Conservation (phyloP, 164 flowering plant genomes). For the Magnolia sinica region DNA sequence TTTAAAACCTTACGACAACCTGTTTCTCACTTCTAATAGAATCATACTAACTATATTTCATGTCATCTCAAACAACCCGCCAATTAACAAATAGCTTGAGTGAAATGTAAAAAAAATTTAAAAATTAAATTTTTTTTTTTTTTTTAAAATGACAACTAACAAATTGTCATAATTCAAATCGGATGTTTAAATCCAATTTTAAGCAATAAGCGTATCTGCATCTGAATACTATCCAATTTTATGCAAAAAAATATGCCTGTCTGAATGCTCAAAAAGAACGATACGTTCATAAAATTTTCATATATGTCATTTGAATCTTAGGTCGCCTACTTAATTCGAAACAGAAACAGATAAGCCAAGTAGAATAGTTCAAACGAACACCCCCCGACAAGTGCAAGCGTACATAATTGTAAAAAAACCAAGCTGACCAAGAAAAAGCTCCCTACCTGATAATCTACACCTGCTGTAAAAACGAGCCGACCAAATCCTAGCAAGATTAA, state of each 20-base stretch:
- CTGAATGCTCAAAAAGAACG: background rate
- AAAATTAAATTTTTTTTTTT: too few relatives aligned
- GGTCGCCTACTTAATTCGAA: background rate
- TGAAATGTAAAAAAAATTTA: too few relatives aligned
- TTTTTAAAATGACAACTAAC: too few relatives aligned
- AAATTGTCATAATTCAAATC: too few relatives aligned
- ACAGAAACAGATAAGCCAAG: background rate
- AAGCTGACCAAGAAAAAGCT: background rate
- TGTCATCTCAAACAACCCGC: too few relatives aligned
- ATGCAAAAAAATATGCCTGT: background rate
- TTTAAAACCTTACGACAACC: too few relatives aligned
- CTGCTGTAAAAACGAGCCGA: constrained; percentile 66
- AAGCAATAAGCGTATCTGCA: background rate
- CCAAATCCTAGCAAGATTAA: constrained; percentile 70
- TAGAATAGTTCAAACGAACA: background rate
- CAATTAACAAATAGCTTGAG: too few relatives aligned
- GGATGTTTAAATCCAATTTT: too few relatives aligned
- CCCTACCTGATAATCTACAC: constrained; percentile 86
- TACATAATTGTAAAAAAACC: background rate
- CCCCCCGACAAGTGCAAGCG: background rate
- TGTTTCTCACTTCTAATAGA: too few relatives aligned
- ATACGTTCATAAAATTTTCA: background rate
- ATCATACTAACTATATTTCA: too few relatives aligned
- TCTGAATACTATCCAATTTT: background rate
- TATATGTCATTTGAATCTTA: background rate